Percentiles rank a stretch among this genome's conserved stretches.
These are phyloP conservation scores for Blastomyces parvus DNA, from an alignment of 2,329 filamentous ascomycete genomes.

Conservation along the genomic window DNA sequence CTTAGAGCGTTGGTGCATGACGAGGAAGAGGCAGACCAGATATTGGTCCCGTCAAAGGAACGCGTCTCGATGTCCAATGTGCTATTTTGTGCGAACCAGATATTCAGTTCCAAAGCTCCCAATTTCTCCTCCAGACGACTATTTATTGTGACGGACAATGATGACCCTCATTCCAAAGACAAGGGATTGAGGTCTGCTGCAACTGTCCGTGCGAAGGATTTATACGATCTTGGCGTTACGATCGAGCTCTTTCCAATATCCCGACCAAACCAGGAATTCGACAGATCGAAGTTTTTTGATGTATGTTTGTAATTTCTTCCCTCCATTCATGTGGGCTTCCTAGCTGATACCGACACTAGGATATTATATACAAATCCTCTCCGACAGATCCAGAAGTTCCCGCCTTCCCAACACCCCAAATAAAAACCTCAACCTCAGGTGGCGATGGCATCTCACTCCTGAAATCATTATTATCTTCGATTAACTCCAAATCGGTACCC, in stretches of 20 bases:
- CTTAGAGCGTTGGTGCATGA: conserved; percentile 69
- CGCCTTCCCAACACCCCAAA: conserved; percentile 36
- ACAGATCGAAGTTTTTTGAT: conserved; percentile 82
- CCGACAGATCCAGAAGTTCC: conserved; percentile 61
- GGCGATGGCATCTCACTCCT: conserved; percentile 71
- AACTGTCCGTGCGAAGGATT: conserved; percentile 79
- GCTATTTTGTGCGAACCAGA: conserved; percentile 88
- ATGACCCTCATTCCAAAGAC: conserved; percentile 66
- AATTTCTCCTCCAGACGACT: conserved; percentile 87
- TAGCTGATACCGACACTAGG: conserved; percentile 41
- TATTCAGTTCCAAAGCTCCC: conserved; percentile 88
- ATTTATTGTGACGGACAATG: conserved; percentile 95
- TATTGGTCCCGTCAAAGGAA: conserved; percentile 60
- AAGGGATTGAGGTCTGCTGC: conserved; percentile 66
- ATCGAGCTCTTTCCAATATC: conserved; percentile 93
- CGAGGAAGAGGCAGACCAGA: conserved; percentile 57
- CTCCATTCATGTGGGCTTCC: background rate
- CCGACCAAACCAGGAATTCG: conserved; percentile 59
- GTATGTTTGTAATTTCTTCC: conserved; percentile 40
- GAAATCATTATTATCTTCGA: conserved; percentile 70
- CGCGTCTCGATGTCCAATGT: conserved; percentile 75
- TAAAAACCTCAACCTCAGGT: conserved; percentile 51
- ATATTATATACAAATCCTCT: conserved; percentile 76
- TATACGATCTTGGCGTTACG: conserved; percentile 84
- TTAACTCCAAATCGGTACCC: conserved; percentile 81